These are phyloP conservation scores for Spergularia marina DNA, from an alignment of 148 eudicot species.

Conservation along the genomic window DNA sequence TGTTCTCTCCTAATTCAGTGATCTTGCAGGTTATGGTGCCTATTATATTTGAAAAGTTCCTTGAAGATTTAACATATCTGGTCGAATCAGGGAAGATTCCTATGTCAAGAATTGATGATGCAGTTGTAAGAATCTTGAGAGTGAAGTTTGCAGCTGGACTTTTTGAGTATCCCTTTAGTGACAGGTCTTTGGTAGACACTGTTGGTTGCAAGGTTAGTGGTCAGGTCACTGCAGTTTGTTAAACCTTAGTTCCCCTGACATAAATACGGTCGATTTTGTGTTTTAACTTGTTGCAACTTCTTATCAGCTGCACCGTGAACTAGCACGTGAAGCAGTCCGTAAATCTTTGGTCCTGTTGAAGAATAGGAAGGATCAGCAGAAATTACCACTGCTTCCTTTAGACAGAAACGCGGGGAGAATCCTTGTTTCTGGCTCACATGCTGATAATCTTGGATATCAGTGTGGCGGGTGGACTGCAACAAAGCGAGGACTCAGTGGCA, in stretches of 20 bases:
- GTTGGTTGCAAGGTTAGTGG: slow-evolving; percentile 86
- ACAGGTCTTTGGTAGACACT: slow-evolving; percentile 60
- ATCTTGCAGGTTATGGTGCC: slow-evolving; percentile 85
- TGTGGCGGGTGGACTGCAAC: slow-evolving; percentile 95
- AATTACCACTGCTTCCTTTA: slow-evolving; percentile 62
- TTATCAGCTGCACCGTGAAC: slow-evolving; percentile 73
- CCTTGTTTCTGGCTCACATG: slow-evolving; percentile 88
- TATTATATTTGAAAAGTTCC: slow-evolving; percentile 52
- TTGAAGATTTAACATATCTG: slow-evolving; percentile 56
- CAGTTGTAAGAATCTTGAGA: slow-evolving; percentile 83
- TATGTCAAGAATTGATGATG: slow-evolving; percentile 83
- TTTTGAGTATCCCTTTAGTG: slow-evolving; percentile 76
- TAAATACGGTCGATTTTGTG: not conserved
- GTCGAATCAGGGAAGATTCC: slow-evolving; percentile 76
- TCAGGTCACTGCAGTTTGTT: not conserved
- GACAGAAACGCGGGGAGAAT: slow-evolving; percentile 55
- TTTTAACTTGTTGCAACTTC: not conserved
- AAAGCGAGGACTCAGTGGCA: slow-evolving; percentile 75
- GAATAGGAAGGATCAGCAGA: slow-evolving; percentile 70
- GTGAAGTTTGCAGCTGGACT: slow-evolving; percentile 85
- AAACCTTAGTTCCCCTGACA: not conserved
- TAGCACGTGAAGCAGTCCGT: slow-evolving; percentile 98
- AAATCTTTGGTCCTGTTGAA: slow-evolving; percentile 82
- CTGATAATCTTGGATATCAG: slow-evolving; percentile 94
- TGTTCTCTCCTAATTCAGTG: not conserved